Base-by-base conservation (phyloP, 2,329 filamentous ascomycete species). In the Ophiocordyceps camponoti-floridani region DNA sequence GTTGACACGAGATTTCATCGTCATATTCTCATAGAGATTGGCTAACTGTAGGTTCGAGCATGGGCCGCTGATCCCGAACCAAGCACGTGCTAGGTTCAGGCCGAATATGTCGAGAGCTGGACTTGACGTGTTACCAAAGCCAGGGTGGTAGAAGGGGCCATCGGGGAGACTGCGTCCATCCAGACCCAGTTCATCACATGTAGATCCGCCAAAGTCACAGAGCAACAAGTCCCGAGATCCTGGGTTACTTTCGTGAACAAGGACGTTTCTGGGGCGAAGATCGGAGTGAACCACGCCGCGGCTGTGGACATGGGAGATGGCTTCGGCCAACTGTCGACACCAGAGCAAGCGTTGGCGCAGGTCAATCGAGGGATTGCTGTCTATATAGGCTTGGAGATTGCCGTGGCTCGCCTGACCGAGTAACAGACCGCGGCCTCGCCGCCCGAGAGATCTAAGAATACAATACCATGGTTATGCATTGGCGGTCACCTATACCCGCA, bases 231-330 rank as follows among this genome's bases (percentile, higher is more conserved):
- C 51, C 38, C 53, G 49, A 42, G 51, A 50, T 33, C 46, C 47
- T 31, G 44, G 26, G 18, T 43, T 43, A 27, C 49, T 53, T 31
- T 46, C 49, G 47, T 62, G 53, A 23, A 62, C 51, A 16, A 62
- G 51, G 37, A 57, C 52, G 42, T 60, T 60, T 19, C 52, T 48
- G 40, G 56, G 55, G 27, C 54, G 54, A 23, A 61, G 51, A 49
- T 62, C 58, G 13, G 55, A 60, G 48, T 60, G 56, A 33, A 61
- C 54, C 9, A 62, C 53, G 23, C 56, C 57, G 16, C 49, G 51
- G 44, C 46, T 42, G 44, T 61, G 56, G 18, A 59, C 53, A 46
- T 52, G 56, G 35, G 47, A 47, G 44, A 61, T 47, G 16, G 54
- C 51, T 50, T 59, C 56, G 23, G 52, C 52, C 40, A 53, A 51